phyloP scores from a whole-genome alignment of 345 rosid genomes.

The Gossypium bickii region DNA sequence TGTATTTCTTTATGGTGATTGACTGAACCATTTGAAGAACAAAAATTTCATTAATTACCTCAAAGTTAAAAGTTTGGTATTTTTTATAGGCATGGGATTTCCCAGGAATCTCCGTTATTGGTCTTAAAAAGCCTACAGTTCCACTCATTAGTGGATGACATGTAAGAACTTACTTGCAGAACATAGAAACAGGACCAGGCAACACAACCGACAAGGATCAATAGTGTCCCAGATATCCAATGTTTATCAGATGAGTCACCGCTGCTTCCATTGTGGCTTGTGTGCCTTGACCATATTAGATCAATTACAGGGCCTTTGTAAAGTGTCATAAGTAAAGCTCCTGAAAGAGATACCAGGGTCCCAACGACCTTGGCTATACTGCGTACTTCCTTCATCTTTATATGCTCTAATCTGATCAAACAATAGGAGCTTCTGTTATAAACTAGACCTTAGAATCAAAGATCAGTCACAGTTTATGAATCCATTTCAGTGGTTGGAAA shows the following conservation, averaged over 20 bases:
- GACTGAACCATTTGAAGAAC: constrained; percentile 29
- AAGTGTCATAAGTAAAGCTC: constrained; percentile 66
- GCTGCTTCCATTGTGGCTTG: constrained; percentile 7
- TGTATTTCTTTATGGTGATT: constrained; percentile 55
- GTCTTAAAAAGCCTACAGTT: neutral
- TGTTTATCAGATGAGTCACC: constrained; percentile 25
- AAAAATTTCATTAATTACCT: constrained; percentile 28
- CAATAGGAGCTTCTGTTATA: too few relatives aligned
- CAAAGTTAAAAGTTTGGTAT: constrained; percentile 21
- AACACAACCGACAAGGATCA: constrained; percentile 60
- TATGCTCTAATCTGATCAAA: constrained; percentile 45
- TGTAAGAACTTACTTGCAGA: constrained; percentile 12
- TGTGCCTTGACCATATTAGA: constrained; percentile 1
- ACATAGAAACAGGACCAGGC: constrained; percentile 71
- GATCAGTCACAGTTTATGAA: neutral
- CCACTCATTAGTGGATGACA: neutral
- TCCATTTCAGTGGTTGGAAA: neutral
- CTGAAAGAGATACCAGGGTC: constrained; percentile 51
- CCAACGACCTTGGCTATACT: constrained; percentile 64
- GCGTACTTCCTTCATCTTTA: constrained; percentile 38
- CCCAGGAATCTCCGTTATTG: neutral
- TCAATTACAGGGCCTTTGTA: constrained; percentile 63
- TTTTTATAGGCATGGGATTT: neutral
- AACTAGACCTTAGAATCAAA: too few relatives aligned
- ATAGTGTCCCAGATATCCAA: constrained; percentile 49